A percentile compares a stretch with the other conserved stretches of the same genome.
phyloP scores from a whole-genome alignment of 495 filamentous ascomycete species.

The Talaromyces trachyspermus region DNA sequence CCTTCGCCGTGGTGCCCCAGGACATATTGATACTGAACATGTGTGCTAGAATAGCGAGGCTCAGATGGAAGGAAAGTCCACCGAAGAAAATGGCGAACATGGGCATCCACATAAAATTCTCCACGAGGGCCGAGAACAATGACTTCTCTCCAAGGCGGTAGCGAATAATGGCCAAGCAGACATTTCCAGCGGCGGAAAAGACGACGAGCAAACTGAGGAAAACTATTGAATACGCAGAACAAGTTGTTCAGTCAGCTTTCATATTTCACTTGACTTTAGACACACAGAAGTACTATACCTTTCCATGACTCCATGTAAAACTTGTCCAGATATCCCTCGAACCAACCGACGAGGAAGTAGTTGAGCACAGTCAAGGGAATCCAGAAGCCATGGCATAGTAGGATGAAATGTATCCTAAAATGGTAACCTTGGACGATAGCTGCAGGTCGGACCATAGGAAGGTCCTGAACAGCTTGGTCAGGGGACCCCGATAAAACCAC shows the following conservation, averaged over 20 bases:
- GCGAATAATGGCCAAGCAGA: conserved; percentile 36
- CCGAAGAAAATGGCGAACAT: conserved; percentile 43
- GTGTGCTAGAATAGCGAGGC: conserved; percentile 34
- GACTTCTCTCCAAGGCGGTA: conserved; percentile 34
- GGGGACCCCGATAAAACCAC: conserved; percentile 58
- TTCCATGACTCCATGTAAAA: conserved; percentile 73
- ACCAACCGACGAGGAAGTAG: conserved; percentile 49
- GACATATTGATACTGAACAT: conserved; percentile 44
- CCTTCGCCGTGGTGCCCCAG: conserved; percentile 43
- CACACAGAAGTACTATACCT: conserved; percentile 22
- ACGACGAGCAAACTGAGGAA: conserved; percentile 32
- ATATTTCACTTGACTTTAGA: background rate
- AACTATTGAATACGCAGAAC: conserved; percentile 9
- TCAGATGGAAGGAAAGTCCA: conserved; percentile 39
- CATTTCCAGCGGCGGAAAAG: conserved; percentile 42
- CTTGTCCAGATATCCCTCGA: conserved; percentile 64
- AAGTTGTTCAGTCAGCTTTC: background rate
- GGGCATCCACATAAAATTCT: conserved; percentile 57
- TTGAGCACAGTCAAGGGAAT: conserved; percentile 26
- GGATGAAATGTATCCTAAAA: conserved; percentile 74
- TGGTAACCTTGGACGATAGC: conserved; percentile 70
- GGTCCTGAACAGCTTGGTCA: conserved; percentile 64
- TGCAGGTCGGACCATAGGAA: conserved; percentile 69
- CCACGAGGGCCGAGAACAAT: conserved; percentile 41
- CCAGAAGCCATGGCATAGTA: conserved; percentile 40